Conservation (phyloP, 2,329 filamentous ascomycete species). For the Chaetomium globosum region DNA sequence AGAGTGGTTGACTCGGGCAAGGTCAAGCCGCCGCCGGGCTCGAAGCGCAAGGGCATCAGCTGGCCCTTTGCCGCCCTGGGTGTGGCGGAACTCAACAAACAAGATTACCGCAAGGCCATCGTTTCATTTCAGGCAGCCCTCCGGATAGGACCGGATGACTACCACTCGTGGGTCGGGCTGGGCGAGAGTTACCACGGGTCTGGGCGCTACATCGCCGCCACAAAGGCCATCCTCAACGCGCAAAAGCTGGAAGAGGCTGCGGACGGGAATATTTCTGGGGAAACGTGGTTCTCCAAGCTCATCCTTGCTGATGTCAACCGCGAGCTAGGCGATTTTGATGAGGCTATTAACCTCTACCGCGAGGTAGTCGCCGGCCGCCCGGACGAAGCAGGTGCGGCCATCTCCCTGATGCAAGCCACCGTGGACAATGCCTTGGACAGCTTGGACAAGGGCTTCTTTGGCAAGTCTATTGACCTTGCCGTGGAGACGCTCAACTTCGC, state of each 20-base stretch:
- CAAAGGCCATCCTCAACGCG: slow-evolving; percentile 85
- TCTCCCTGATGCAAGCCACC: slow-evolving; percentile 85
- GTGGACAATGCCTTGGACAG: slow-evolving; percentile 78
- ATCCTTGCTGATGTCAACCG: slow-evolving; percentile 95
- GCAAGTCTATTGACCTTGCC: slow-evolving; percentile 74
- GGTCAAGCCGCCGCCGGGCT: slow-evolving; percentile 85
- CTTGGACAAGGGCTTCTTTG: slow-evolving; percentile 82
- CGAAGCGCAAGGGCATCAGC: slow-evolving; percentile 87
- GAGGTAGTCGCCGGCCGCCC: slow-evolving; percentile 69
- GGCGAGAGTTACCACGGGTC: slow-evolving; percentile 98
- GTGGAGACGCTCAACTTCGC: slow-evolving; percentile 70
- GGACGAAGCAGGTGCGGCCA: slow-evolving; percentile 80
- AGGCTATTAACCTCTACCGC: slow-evolving; percentile 76
- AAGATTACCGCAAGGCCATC: slow-evolving; percentile 85
- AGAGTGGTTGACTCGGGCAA: slow-evolving; percentile 94
- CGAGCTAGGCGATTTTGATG: slow-evolving; percentile 86
- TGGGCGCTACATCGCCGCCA: slow-evolving; percentile 89
- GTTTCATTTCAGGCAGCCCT: slow-evolving; percentile 90
- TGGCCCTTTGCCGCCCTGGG: slow-evolving; percentile 96
- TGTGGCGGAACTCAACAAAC: slow-evolving; percentile 91
- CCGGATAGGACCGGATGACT: slow-evolving; percentile 79
- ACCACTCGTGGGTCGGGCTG: slow-evolving; percentile 93
- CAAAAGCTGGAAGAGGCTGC: slow-evolving; percentile 68
- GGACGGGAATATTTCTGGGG: slow-evolving; percentile 58
- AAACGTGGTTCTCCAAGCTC: slow-evolving; percentile 94